Evolutionary conservation across 2,329 filamentous ascomycete species (phyloP).

Genomic region (Chaetomium strumarium): DNA sequence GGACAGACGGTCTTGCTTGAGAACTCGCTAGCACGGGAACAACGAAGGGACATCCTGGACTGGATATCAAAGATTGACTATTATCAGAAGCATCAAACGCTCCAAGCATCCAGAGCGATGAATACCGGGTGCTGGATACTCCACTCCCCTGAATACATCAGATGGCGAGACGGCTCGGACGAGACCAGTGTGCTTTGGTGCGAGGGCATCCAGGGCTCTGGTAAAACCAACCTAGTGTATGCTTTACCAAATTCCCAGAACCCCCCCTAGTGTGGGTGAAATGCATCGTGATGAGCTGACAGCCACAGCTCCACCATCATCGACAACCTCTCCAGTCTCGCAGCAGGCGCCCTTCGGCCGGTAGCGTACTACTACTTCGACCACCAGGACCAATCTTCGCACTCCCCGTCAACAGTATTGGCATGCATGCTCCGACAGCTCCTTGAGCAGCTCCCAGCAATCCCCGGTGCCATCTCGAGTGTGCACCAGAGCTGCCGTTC

Average conservation of each 20-base stretch:
- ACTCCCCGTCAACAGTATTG: constrained; percentile 20
- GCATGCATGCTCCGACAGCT: constrained; percentile 27
- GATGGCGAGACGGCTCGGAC: constrained; percentile 1
- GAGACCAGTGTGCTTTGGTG: constrained; percentile 18
- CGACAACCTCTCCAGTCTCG: background rate
- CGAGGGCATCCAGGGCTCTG: constrained; percentile 23
- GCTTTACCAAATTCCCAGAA: background rate
- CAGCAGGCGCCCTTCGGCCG: background rate
- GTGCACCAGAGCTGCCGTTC: constrained; percentile 23
- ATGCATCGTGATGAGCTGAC: background rate
- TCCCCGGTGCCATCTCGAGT: constrained; percentile 23
- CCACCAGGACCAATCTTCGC: constrained; percentile 26
- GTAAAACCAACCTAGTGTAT: constrained; percentile 24
- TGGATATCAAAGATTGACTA: background rate
- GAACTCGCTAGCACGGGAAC: background rate
- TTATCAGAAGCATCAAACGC: background rate
- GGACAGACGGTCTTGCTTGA: background rate
- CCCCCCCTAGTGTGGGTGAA: background rate
- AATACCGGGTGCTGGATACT: constrained; percentile 23
- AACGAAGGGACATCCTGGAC: background rate
- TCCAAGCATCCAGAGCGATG: constrained; percentile 8
- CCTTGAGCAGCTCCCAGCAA: constrained; percentile 5
- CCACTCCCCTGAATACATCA: background rate
- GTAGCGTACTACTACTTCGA: constrained; percentile 30
- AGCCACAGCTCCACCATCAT: background rate